Evolutionary conservation across 768 basidiomycete genomes (phyloP), one percentile per base, ranked within the genome.

Genomic region (Wakefieldia striispora): DNA sequence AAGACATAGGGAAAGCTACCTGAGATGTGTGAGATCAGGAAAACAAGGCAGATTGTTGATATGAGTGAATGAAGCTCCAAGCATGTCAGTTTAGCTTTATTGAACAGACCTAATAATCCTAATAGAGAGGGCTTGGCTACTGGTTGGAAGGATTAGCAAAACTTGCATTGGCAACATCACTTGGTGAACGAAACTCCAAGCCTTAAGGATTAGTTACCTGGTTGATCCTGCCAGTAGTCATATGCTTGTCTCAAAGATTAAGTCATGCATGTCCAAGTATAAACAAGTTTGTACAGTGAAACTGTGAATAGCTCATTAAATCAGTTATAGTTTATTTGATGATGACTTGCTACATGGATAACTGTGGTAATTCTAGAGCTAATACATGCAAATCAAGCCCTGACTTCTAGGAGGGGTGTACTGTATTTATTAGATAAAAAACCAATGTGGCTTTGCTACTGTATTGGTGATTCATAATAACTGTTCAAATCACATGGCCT

Each of bases 201-300:
- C 80, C 77, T 83, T 11, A 44, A 39, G 10, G 36, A 13, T 75
- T 82, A 82, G 82, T 82, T 83, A 84, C 81, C 83, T 83, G 83
- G 82, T 84, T 84, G 82, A 84, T 84, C 80, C 82, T 84, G 82
- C 83, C 81, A 84, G 81, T 84, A 83, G 81, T 83, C 79, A 82
- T 83, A 84, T 84, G 82, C 82, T 83, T 84, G 82, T 83, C 82
- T 82, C 81, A 82, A 83, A 82, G 82, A 83, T 82, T 83, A 83
- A 84, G 82, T 80, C 83, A 84, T 83, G 82, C 82, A 84, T 83
- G 82, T 82, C 82, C 76, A 82, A 84, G 82, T 83, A 80, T 79
- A 82, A 80, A 79, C 77, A 72, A 79, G 59, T 76, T 79, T 80
- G 72, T 81, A 82, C 79, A 74, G 82, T 82, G 82, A 83, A 83